phyloP scores from a whole-genome alignment of 2,329 filamentous ascomycete genomes.

The Arthrobotrys iridis region DNA sequence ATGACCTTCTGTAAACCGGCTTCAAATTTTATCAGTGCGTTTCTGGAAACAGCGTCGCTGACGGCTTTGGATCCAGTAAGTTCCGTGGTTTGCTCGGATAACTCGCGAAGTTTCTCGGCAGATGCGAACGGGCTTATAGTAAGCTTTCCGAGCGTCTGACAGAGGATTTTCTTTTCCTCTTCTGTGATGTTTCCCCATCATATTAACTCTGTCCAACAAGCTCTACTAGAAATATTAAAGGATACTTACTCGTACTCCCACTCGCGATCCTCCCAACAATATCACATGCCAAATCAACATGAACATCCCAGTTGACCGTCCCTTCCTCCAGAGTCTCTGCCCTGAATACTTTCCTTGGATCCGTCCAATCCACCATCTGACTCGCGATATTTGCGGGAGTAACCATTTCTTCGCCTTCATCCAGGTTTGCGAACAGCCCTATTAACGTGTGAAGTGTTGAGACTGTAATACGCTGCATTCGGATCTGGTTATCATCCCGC shows the following conservation, averaged over 20 bases:
- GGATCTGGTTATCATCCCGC: slow-evolving; percentile 79
- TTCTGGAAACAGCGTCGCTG: slow-evolving; percentile 71
- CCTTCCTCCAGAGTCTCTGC: slow-evolving; percentile 64
- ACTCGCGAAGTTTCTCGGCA: slow-evolving; percentile 68
- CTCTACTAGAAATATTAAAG: neutral
- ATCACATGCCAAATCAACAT: slow-evolving; percentile 79
- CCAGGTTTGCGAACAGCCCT: slow-evolving; percentile 75
- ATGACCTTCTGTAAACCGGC: slow-evolving; percentile 75
- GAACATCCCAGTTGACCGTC: slow-evolving; percentile 79
- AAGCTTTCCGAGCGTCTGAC: slow-evolving; percentile 82
- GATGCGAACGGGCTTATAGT: slow-evolving; percentile 76
- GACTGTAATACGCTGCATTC: slow-evolving; percentile 78
- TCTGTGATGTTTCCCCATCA: slow-evolving; percentile 64
- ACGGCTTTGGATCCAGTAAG: slow-evolving; percentile 72
- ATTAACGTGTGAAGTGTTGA: slow-evolving; percentile 79
- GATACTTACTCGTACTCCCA: slow-evolving; percentile 71
- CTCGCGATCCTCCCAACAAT: slow-evolving; percentile 78
- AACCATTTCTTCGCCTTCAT: slow-evolving; percentile 83
- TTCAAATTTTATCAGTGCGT: slow-evolving; percentile 75
- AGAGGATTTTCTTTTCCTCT: slow-evolving; percentile 85
- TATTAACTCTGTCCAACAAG: neutral
- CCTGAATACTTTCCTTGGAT: slow-evolving; percentile 81
- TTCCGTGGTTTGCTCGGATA: slow-evolving; percentile 70
- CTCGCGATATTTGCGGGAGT: slow-evolving; percentile 79
- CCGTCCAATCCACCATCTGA: slow-evolving; percentile 92